Conservation (phyloP, 2,329 filamentous ascomycete species). For the Mycocentrospora acerina region DNA sequence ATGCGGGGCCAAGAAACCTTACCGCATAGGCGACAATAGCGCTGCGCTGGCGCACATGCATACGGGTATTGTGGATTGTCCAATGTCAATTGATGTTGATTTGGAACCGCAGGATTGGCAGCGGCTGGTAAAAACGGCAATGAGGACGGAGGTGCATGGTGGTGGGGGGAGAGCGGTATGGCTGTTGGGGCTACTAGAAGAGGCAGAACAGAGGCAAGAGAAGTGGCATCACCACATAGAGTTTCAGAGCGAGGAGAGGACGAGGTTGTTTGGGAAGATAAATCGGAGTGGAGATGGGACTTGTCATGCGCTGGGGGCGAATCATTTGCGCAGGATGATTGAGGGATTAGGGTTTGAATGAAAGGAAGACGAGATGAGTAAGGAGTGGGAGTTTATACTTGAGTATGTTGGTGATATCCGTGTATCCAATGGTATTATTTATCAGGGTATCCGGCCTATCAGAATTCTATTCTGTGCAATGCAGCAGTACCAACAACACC, state of each 20-base stretch:
- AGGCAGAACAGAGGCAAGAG: constrained; percentile 46
- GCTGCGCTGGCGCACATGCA: constrained; percentile 45
- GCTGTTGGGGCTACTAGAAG: constrained; percentile 39
- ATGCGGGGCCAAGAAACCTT: constrained; percentile 42
- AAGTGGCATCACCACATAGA: constrained; percentile 41
- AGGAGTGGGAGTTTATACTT: background rate
- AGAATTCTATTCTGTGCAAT: no score
- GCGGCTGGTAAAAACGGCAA: constrained; percentile 46
- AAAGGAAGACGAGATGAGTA: background rate
- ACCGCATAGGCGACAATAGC: constrained; percentile 47
- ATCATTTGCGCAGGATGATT: constrained; percentile 16
- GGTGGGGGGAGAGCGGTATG: constrained; percentile 29
- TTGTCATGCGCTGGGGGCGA: constrained; percentile 18
- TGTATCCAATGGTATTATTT: no score
- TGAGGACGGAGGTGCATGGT: constrained; percentile 48
- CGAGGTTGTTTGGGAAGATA: constrained; percentile 17
- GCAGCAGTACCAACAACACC: no score
- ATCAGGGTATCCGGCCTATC: no score
- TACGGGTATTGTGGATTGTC: constrained; percentile 45
- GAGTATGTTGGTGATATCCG: no score
- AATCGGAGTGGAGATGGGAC: constrained; percentile 6
- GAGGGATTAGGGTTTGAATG: constrained; percentile 16
- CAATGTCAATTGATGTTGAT: constrained; percentile 48
- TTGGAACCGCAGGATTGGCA: constrained; percentile 48
- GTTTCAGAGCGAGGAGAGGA: constrained; percentile 19